These are phyloP conservation scores for Penicillium polonicum DNA, from an alignment of 2,329 filamentous ascomycete species.

Conservation along the genomic window DNA sequence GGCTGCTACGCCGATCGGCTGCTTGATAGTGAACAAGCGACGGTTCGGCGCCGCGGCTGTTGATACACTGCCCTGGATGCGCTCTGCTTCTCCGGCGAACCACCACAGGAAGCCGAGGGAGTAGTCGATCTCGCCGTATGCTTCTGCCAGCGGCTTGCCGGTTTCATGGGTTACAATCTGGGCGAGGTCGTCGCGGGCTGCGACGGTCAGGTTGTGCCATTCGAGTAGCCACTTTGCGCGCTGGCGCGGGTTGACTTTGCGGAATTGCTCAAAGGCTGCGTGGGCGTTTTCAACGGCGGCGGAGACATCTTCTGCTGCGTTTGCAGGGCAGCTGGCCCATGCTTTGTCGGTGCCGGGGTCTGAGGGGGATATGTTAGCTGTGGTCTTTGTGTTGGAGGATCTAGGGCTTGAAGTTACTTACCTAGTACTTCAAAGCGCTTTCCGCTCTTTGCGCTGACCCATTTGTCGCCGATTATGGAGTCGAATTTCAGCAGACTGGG, in stretches of 20 bases:
- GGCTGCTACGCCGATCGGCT: slow-evolving; percentile 67
- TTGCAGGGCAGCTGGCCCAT: slow-evolving; percentile 55
- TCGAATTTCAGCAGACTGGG: slow-evolving; percentile 50
- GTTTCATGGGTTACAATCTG: slow-evolving; percentile 63
- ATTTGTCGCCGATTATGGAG: slow-evolving; percentile 52
- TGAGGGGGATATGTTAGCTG: slow-evolving; percentile 8
- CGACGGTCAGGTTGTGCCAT: slow-evolving; percentile 64
- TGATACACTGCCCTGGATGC: slow-evolving; percentile 62
- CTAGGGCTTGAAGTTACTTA: slow-evolving; percentile 13
- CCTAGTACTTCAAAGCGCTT: slow-evolving; percentile 53
- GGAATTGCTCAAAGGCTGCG: slow-evolving; percentile 60
- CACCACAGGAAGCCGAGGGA: slow-evolving; percentile 55
- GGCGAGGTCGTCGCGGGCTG: slow-evolving; percentile 62
- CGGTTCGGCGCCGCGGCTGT: slow-evolving; percentile 61
- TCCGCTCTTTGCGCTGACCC: slow-evolving; percentile 48
- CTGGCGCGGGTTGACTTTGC: slow-evolving; percentile 58
- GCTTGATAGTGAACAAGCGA: slow-evolving; percentile 70
- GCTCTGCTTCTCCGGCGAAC: slow-evolving; percentile 62
- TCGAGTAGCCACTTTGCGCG: slow-evolving; percentile 63
- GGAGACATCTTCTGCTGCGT: slow-evolving; percentile 59
- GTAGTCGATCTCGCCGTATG: slow-evolving; percentile 57
- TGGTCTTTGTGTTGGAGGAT: background rate
- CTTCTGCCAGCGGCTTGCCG: slow-evolving; percentile 57
- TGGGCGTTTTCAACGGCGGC: slow-evolving; percentile 59
- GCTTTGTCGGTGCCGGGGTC: slow-evolving; percentile 53